Conservation (phyloP, 2,329 filamentous ascomycete genomes). For the Fusarium anthophilum region DNA sequence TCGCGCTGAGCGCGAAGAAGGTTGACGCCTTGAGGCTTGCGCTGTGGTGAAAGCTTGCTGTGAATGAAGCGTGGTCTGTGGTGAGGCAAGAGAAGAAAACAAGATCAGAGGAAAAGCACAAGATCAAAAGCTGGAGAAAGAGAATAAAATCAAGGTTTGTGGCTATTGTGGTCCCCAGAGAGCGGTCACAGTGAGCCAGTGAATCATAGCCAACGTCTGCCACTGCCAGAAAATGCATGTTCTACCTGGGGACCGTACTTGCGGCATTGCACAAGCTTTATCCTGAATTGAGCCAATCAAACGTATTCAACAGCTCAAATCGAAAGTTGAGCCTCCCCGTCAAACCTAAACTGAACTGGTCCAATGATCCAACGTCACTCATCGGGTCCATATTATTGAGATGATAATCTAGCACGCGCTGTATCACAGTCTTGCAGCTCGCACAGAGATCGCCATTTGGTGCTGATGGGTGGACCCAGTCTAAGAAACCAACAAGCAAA, state of each 20-base stretch:
- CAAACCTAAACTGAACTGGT: slow-evolving; percentile 1
- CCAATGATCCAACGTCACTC: not conserved
- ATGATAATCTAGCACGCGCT: slow-evolving; percentile 11
- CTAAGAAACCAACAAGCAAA: not conserved
- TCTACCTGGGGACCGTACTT: no score
- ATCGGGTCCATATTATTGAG: not conserved
- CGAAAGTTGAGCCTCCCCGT: not conserved
- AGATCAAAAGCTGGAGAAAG: not conserved
- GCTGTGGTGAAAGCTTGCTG: not conserved
- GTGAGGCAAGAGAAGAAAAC: not conserved
- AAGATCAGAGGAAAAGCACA: fast-evolving
- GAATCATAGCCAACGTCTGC: not conserved
- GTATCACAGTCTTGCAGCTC: slow-evolving; percentile 11
- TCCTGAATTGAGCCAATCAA: slow-evolving; percentile 3
- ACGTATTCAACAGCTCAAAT: slow-evolving; percentile 7
- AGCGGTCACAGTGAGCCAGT: not conserved
- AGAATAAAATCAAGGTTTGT: not conserved
- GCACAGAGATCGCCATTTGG: not conserved
- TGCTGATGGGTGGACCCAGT: slow-evolving; percentile 15
- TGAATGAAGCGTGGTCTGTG: fast-evolving
- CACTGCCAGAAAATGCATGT: not conserved
- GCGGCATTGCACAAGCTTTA: not conserved
- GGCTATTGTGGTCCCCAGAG: not conserved
- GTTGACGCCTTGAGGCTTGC: not conserved
- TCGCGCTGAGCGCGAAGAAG: not conserved